Percentiles rank a stretch among this genome's conserved stretches.
Conservation (phyloP, 192 early-diverging fungal species). For the Coemansia javaensis region DNA sequence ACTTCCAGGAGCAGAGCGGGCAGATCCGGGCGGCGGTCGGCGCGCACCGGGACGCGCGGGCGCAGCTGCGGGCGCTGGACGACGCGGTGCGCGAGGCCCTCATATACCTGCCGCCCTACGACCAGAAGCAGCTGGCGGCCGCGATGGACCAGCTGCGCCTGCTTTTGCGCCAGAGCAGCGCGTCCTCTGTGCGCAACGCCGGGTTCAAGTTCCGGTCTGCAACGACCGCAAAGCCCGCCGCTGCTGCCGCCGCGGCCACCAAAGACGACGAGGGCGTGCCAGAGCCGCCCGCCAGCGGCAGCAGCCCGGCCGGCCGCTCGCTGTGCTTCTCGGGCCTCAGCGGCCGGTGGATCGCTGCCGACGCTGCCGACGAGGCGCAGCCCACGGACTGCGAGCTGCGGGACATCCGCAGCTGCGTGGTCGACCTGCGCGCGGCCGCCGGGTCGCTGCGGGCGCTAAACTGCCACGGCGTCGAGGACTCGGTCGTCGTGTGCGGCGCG, state of each 20-base stretch:
- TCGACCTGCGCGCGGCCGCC: slow-evolving; percentile 56
- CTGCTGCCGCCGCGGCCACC: not conserved
- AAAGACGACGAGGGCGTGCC: too few relatives aligned
- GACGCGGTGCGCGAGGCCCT: slow-evolving; percentile 35
- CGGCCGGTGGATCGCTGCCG: slow-evolving; percentile 7
- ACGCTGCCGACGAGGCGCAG: too few relatives aligned
- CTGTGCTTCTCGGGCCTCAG: not conserved
- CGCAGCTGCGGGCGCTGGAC: slow-evolving; percentile 27
- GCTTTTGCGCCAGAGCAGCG: slow-evolving; percentile 5
- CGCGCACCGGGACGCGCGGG: slow-evolving; percentile 4
- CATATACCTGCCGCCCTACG: slow-evolving; percentile 41
- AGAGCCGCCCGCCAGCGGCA: too few relatives aligned
- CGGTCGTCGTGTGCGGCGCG: slow-evolving; percentile 62
- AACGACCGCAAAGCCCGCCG: not conserved
- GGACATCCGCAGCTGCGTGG: slow-evolving; percentile 56
- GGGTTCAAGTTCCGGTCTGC: slow-evolving; percentile 40
- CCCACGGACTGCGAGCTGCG: slow-evolving; percentile 33
- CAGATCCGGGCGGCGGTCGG: slow-evolving; percentile 4
- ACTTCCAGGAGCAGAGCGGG: slow-evolving; percentile 29
- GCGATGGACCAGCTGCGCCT: slow-evolving; percentile 32
- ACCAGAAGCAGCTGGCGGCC: slow-evolving; percentile 30
- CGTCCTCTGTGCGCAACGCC: not conserved
- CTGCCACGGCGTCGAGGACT: slow-evolving; percentile 62
- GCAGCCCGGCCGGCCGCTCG: not conserved
- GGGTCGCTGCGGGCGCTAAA: slow-evolving; percentile 66